Conservation (phyloP, 1,139 yeast genomes). For the Candida frijolesensis region DNA sequence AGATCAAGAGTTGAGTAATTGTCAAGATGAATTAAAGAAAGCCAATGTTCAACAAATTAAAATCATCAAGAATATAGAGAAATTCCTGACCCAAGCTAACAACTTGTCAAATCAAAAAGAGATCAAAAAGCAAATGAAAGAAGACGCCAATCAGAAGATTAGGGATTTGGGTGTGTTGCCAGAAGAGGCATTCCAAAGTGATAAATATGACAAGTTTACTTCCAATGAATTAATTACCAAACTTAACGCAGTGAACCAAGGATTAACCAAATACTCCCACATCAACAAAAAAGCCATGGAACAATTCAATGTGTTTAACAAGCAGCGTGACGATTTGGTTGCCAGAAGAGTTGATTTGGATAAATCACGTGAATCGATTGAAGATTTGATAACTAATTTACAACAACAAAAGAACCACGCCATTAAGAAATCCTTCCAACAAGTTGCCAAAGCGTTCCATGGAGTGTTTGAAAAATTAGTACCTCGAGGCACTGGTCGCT, state of each 20-base stretch:
- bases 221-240: constrained; percentile 59
- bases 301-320: constrained; percentile 73
- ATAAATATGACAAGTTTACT: constrained; percentile 42
- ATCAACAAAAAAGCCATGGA: constrained; percentile 91
- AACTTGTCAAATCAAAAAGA: constrained; percentile 66
- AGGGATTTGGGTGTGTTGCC: constrained; percentile 86
- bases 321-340: constrained; percentile 68
- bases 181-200: constrained; percentile 69
- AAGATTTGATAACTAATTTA: constrained; percentile 67
- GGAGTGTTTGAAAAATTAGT: constrained; percentile 79
- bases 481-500: constrained; percentile 78
- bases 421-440: constrained; percentile 73
- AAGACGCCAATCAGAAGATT: constrained; percentile 71
- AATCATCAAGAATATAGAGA: constrained; percentile 59
- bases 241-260: constrained; percentile 59
- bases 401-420: constrained; percentile 84
- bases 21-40: constrained; percentile 45
- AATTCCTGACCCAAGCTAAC: constrained; percentile 66
- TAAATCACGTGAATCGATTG: constrained; percentile 71
- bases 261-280: constrained; percentile 66
- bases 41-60: constrained; percentile 60
- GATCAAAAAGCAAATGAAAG: constrained; percentile 61
- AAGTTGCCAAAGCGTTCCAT: constrained; percentile 72
- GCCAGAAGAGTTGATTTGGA: constrained; percentile 71
- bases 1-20: constrained; percentile 33